Evolutionary conservation across 2,329 filamentous ascomycete genomes (phyloP).

Genomic region (Verticillium longisporum): DNA sequence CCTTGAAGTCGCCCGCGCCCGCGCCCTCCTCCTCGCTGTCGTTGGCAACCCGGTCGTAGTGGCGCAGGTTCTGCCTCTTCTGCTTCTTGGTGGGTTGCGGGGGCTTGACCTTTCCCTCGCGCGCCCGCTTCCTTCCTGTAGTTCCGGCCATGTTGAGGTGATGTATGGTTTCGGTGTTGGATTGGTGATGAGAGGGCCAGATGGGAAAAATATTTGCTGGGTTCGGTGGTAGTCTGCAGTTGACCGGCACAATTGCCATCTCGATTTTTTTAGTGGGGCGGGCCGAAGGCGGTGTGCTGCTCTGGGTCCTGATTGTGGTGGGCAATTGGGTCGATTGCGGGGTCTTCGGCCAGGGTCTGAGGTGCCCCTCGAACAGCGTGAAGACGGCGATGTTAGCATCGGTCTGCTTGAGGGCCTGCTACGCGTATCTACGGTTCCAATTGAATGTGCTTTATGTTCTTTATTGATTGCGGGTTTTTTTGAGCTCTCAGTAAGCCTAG

Average conservation of each 20-base stretch:
- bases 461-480: too few relatives aligned
- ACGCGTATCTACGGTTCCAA: too few relatives aligned
- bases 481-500: too few relatives aligned
- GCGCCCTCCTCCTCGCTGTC: constrained; percentile 26
- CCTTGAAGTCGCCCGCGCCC: constrained; percentile 31
- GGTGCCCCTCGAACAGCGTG: neutral
- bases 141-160: constrained; percentile 18
- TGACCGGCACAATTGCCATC: neutral
- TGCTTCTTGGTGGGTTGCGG: constrained; percentile 42
- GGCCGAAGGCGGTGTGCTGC: neutral
- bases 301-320: neutral
- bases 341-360: neutral
- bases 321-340: neutral
- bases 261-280: constrained; percentile 1
- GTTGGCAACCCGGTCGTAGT: constrained; percentile 36
- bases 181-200: neutral
- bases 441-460: too few relatives aligned
- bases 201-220: neutral
- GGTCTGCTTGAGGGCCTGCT: too few relatives aligned
- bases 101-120: constrained; percentile 23
- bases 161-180: neutral
- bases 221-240: neutral
- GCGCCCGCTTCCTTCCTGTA: constrained; percentile 23
- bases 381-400: neutral
- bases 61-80: constrained; percentile 37